phyloP scores from a whole-genome alignment of 176 grass and related monocot genomes.

The Pontederia paniculata region DNA sequence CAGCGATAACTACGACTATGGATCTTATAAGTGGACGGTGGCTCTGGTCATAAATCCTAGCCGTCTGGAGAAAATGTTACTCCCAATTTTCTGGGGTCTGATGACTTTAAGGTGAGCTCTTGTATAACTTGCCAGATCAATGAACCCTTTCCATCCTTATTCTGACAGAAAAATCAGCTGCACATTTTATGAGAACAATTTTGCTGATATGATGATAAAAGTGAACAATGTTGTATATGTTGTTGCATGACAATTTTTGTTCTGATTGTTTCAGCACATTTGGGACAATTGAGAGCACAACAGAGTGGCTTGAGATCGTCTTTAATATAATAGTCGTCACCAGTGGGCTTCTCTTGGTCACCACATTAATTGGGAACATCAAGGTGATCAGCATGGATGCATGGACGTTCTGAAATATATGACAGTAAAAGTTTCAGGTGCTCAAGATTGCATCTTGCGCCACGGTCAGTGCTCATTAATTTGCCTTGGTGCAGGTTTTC shows the following conservation, averaged over 20 bases:
- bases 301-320: conserved; percentile 89
- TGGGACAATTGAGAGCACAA: conserved; percentile 84
- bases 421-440: no score
- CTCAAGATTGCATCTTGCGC: no score
- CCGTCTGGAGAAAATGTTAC: conserved; percentile 68
- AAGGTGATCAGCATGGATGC: conserved; percentile 26
- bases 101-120: conserved; percentile 60
- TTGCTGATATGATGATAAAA: no score
- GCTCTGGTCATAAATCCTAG: conserved; percentile 57
- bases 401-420: no score
- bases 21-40: conserved; percentile 78
- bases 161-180: no score
- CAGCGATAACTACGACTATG: conserved; percentile 57
- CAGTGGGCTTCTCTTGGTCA: conserved; percentile 59
- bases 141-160: background rate
- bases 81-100: conserved; percentile 94
- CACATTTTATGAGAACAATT: no score
- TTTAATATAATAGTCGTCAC: conserved; percentile 95
- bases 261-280: conserved; percentile 41
- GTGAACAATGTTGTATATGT: background rate
- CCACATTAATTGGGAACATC: conserved; percentile 97
- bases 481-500: conserved; percentile 34
- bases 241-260: background rate
- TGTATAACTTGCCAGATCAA: background rate
- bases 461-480: background rate